These are phyloP conservation scores for Malus hybrid DNA, from an alignment of 331 rosid genomes.

Conservation along the genomic window DNA sequence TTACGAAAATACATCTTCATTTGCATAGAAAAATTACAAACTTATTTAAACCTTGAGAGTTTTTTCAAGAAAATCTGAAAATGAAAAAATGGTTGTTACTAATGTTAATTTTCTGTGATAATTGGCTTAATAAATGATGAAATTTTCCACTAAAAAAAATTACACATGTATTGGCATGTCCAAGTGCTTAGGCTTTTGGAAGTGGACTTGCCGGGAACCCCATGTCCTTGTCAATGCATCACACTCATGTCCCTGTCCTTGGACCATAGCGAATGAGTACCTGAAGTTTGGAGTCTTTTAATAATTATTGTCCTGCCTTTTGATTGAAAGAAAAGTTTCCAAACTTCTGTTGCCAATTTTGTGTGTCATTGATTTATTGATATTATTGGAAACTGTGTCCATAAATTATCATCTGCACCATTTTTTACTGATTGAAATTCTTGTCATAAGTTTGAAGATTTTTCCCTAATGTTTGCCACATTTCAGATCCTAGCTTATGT, in stretches of 20 bases:
- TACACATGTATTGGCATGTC: not conserved
- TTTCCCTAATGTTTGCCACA: slow-evolving; percentile 13
- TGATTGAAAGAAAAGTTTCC: not conserved
- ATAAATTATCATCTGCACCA: not conserved
- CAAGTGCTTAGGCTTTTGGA: not conserved
- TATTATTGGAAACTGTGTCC: not conserved
- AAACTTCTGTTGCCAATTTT: not conserved
- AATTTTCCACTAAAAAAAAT: not conserved
- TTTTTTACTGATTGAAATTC: not conserved
- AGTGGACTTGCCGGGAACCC: not conserved
- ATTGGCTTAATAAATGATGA: not conserved
- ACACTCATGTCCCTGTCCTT: not conserved
- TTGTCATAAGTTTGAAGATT: slow-evolving; percentile 7
- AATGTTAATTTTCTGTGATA: not conserved
- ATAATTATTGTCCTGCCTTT: not conserved
- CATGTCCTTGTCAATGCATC: not conserved
- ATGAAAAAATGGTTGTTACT: too few relatives aligned
- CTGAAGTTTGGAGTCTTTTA: not conserved
- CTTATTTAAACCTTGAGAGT: too few relatives aligned
- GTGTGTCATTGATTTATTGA: not conserved
- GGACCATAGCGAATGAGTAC: not conserved
- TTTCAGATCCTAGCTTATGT: slow-evolving; percentile 87
- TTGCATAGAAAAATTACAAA: not conserved
- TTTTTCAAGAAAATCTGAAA: too few relatives aligned
- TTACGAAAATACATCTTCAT: not conserved